A percentile compares a stretch with the other conserved stretches of the same genome.
These are phyloP conservation scores for Nasturtium officinale DNA, from an alignment of 345 rosid species.

Conservation along the genomic window DNA sequence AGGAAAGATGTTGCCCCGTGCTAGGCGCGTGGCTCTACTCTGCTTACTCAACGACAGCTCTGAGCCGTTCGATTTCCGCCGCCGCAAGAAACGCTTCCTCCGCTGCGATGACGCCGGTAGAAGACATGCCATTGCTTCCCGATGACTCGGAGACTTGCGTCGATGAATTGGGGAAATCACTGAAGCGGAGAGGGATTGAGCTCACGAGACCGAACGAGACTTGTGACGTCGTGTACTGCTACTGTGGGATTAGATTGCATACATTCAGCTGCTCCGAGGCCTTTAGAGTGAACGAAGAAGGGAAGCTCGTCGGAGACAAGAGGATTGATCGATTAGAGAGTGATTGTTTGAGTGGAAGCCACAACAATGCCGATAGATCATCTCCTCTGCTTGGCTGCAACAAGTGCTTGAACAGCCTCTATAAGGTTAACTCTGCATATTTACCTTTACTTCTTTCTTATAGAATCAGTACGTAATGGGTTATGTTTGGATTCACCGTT, in stretches of 20 bases:
- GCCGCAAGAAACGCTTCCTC: slow-evolving; percentile 28
- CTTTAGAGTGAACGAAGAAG: slow-evolving; percentile 53
- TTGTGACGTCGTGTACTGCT: slow-evolving; percentile 84
- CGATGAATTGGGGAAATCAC: slow-evolving; percentile 67
- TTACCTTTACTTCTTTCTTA: no score
- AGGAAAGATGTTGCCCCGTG: slow-evolving; percentile 81
- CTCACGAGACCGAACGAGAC: slow-evolving; percentile 70
- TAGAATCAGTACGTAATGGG: no score
- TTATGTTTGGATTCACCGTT: neutral
- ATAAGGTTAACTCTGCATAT: slow-evolving; percentile 40
- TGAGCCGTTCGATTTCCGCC: slow-evolving; percentile 42
- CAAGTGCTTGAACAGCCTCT: slow-evolving; percentile 79
- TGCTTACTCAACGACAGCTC: slow-evolving; percentile 80
- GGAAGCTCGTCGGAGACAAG: slow-evolving; percentile 64
- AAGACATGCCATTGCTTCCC: slow-evolving; percentile 83
- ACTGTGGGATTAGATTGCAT: slow-evolving; percentile 85
- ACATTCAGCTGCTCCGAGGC: slow-evolving; percentile 71
- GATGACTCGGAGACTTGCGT: slow-evolving; percentile 96
- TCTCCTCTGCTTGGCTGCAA: slow-evolving; percentile 75
- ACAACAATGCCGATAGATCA: slow-evolving; percentile 51
- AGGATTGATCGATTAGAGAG: slow-evolving; percentile 67
- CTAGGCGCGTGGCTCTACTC: slow-evolving; percentile 88
- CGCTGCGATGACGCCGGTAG: slow-evolving; percentile 35
- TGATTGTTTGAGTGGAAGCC: slow-evolving; percentile 61
- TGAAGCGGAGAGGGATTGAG: slow-evolving; percentile 68